Evolutionary conservation across 768 basidiomycete species (phyloP).

Genomic region (Termitomyces sp.): DNA sequence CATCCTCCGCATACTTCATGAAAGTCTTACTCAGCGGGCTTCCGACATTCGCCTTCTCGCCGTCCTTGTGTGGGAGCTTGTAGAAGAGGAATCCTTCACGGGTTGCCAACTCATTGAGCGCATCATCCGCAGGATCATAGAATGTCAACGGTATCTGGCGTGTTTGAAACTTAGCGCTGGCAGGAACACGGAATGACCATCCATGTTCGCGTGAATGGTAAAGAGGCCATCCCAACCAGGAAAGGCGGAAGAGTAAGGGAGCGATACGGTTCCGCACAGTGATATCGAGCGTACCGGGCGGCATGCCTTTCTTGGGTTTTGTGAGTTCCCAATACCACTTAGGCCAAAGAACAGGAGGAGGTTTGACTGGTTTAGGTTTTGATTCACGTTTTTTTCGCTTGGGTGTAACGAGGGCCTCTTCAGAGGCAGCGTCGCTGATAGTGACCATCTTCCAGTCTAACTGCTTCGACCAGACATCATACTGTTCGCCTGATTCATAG

Average conservation of each 20-base stretch:
- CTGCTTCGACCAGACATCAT: conserved; percentile 58
- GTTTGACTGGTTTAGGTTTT: conserved; percentile 34
- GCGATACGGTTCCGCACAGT: conserved; percentile 81
- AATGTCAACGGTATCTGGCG: conserved; percentile 51
- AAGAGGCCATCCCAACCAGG: conserved; percentile 86
- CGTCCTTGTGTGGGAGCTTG: conserved; percentile 96
- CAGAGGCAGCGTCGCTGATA: background rate
- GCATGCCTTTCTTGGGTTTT: conserved; percentile 62
- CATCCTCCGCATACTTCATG: conserved; percentile 83
- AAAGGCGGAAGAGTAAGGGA: conserved; percentile 80
- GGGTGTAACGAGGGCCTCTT: conserved; percentile 2
- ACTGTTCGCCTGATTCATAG: conserved; percentile 19
- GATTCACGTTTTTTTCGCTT: conserved; percentile 24
- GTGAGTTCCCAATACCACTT: conserved; percentile 96
- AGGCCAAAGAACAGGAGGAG: conserved; percentile 71
- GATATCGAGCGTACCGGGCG: conserved; percentile 76
- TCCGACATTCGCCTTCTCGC: conserved; percentile 93
- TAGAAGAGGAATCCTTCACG: conserved; percentile 65
- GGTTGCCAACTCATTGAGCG: conserved; percentile 45
- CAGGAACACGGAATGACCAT: conserved; percentile 84
- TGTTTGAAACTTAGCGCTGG: conserved; percentile 39
- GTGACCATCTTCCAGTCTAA: conserved; percentile 60
- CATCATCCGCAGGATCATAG: conserved; percentile 58
- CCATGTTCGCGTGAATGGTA: conserved; percentile 84
- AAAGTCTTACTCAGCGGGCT: conserved; percentile 88